Evolutionary conservation across 306 rosid species (phyloP).

Genomic region (Gynostemma pentaphyllum): DNA sequence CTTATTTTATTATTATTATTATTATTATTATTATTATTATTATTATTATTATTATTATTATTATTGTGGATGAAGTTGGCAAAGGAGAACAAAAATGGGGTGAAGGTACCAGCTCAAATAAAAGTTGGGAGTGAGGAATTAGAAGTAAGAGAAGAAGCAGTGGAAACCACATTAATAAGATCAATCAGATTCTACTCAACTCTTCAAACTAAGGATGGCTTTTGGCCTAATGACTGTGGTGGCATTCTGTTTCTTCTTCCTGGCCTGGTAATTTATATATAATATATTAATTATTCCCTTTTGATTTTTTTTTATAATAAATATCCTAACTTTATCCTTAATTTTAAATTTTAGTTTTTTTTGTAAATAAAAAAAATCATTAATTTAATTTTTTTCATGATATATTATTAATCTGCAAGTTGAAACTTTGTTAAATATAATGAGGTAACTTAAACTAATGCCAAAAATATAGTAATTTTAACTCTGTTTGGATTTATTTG

Average conservation of each 20-base stretch:
- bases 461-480: too few species aligned
- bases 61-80: constrained; percentile 24
- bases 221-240: constrained; percentile 69
- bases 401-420: too few species aligned
- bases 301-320: background rate
- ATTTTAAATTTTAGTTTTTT: too few species aligned
- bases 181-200: constrained; percentile 38
- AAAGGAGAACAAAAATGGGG: constrained; percentile 17
- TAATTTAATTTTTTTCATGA: too few species aligned
- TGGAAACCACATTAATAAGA: constrained; percentile 26
- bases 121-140: constrained; percentile 7
- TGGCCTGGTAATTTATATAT: constrained; percentile 42
- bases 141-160: constrained; percentile 22
- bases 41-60: background rate
- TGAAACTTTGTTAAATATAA: too few species aligned
- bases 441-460: too few species aligned
- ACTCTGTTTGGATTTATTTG: too few species aligned
- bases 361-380: too few species aligned
- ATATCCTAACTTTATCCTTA: too few species aligned
- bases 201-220: constrained; percentile 49
- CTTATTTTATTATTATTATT: background rate
- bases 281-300: background rate
- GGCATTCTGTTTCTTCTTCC: constrained; percentile 80
- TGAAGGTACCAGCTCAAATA: background rate
- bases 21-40: background rate